Evolutionary conservation across 1,284 basidiomycete species (phyloP), one percentile per base, ranked within the genome.

Genomic region (Ustilago xerochloae): DNA sequence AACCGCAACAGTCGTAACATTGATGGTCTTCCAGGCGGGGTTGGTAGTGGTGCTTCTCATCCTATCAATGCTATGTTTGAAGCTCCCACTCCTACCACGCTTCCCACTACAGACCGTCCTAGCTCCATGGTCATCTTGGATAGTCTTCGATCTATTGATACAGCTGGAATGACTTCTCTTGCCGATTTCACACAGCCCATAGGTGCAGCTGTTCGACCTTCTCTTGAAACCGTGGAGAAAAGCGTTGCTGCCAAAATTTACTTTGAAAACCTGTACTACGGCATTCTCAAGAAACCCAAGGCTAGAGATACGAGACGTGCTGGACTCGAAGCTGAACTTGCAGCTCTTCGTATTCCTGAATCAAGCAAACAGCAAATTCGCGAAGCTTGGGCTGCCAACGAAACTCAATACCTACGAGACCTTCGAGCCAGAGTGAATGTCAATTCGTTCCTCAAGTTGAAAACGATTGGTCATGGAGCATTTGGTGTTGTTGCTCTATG

Each of bases 391-490:
- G 87, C 88, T 47, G 89, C 90, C 84, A 94, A 93, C 81, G 94
- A 97, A 87, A 93, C 92, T 2, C 90, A 91, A 50, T 92, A 95
- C 85, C 87, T 97, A 79, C 90, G 94, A 50, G 93, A 94, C 77
- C 88, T 90, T 65, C 88, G 94, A 75, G 88, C 88, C 49, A 91
- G 91, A 83, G 91, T 97, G 43, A 91, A 92, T 80, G 90, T 90
- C 56, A 92, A 90, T 77, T 91, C 91, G 36, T 98, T 98, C 85
- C 88, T 90, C 72, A 92, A 92, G 85, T 89, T 97, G 75, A 93
- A 97, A 87, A 94, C 93, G 48, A 97, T 98, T 81, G 95, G 96
- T 43, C 93, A 97, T 84, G 95, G 94, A 91, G 95, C 96, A 6
- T 99, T 98, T 86, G 96, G 95, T 3, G 94, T 98, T 47, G 96